Evolutionary conservation across 2,329 filamentous ascomycete species (phyloP), one percentile per base, ranked within the genome.

Genomic region (Dactylellina drechsleri): DNA sequence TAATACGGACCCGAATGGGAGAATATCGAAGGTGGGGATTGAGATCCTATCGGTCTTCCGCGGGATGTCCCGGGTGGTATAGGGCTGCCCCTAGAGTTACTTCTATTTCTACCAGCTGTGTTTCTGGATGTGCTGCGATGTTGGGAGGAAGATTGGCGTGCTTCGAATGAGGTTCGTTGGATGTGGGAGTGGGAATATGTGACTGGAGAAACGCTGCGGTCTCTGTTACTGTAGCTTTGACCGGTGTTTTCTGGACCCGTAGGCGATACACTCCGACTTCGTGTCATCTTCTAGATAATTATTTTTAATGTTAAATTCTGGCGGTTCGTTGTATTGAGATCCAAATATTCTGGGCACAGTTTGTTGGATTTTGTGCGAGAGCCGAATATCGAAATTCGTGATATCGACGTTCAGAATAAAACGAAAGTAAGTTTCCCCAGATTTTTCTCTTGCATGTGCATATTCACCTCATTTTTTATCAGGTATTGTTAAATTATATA

Each of bases 131-230:
- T 36, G 26, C 62, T 66, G 16, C 58, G 47, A 36, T 66, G 26
- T 26, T 61, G 53, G 7, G 60, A 73, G 20, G 60, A 68, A 36
- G 31, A 36, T 31, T 76, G 61, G 31, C 66, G 66, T 43, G 72
- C 60, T 76, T 76, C 64, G 53, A 65, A 70, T 36, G 70, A 67
- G 40, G 70, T 67, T 43, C 70, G 40, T 43, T 61, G 68, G 43
- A 54, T 18, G 31, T 53, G 41, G 4, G 58, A 4, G n/a, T 74
- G 62, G 49, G n/a, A 5, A 40, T 66, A 61, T 43, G 68, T 50
- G 41, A 45, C 47, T 4, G 70, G 70, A 23, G 70, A 74, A 43
- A 57, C 50, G 57, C 70, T 74, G 52, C 70, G 70, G 40, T 74
- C 68, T 57, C 61, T 54, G 16, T 66, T 53, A 18, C 23, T 36